phyloP scores from a whole-genome alignment of 257 asterid genomes.

The Ballota nigra region DNA sequence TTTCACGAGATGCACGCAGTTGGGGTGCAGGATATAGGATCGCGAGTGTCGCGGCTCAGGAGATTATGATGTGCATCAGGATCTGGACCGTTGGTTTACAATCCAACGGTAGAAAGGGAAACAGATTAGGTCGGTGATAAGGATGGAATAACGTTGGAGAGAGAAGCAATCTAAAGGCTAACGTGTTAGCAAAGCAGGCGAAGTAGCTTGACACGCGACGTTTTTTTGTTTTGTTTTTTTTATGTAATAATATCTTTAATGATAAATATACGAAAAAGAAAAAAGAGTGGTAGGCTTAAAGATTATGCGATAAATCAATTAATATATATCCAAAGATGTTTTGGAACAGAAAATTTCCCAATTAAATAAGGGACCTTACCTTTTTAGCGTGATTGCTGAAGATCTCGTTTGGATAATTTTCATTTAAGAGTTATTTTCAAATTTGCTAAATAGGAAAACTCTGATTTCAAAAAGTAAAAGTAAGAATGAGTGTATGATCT shows the following conservation, averaged over 20 bases:
- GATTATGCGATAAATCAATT: not conserved
- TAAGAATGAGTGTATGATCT: not conserved
- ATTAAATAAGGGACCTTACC: not conserved
- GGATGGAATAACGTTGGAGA: constrained; percentile 33
- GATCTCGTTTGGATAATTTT: not conserved
- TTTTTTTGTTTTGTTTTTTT: not conserved
- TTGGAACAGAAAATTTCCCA: no score
- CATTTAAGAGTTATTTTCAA: not conserved
- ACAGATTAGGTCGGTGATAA: constrained; percentile 24
- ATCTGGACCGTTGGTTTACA: constrained; percentile 31
- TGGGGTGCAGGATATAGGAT: not conserved
- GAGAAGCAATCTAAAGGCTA: constrained; percentile 31
- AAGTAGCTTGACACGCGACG: constrained; percentile 48
- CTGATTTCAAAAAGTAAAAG: not conserved
- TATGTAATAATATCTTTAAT: not conserved
- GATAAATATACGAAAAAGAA: not conserved
- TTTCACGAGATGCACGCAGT: constrained; percentile 40
- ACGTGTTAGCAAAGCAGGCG: constrained; percentile 54
- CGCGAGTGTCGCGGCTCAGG: constrained; percentile 23
- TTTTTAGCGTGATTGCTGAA: not conserved
- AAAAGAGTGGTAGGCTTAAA: not conserved
- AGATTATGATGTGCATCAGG: constrained; percentile 10
- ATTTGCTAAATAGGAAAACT: not conserved
- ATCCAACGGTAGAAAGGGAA: constrained; percentile 30
- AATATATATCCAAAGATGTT: not conserved